Evolutionary conservation across 1,284 basidiomycete genomes (phyloP).

Genomic region (Termitomyces sp.): DNA sequence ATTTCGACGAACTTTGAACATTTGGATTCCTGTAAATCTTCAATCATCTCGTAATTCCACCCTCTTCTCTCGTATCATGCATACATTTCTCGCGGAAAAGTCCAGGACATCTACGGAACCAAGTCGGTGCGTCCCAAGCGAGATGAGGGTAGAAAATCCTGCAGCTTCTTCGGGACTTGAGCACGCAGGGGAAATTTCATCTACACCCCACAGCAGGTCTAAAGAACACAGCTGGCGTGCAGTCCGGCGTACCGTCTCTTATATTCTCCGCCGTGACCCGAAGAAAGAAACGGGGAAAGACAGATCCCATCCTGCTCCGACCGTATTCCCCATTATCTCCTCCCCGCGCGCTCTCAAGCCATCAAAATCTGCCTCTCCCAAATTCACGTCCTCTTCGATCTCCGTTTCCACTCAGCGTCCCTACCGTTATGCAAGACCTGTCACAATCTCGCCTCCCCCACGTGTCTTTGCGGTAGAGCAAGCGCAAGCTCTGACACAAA

Average conservation of each 20-base stretch:
- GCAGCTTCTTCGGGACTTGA: neutral
- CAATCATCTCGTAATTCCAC: neutral
- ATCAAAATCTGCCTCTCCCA: neutral
- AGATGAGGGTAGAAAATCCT: neutral
- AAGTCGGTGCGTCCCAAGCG: neutral
- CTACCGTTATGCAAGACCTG: neutral
- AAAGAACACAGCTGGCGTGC: neutral
- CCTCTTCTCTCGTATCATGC: neutral
- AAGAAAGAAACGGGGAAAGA: neutral
- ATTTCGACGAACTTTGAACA: neutral
- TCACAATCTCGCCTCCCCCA: neutral
- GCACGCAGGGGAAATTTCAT: neutral
- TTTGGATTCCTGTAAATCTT: too few relatives aligned
- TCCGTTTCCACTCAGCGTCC: neutral
- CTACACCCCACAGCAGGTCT: neutral
- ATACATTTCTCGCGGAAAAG: neutral
- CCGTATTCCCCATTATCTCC: neutral
- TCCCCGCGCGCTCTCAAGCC: neutral
- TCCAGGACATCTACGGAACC: neutral
- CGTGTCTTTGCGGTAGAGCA: neutral
- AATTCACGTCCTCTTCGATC: neutral
- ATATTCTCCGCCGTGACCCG: neutral
- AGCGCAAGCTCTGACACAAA: neutral
- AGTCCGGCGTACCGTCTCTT: neutral
- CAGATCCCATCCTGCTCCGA: neutral